These are phyloP conservation scores for Penicillium angulare DNA, from an alignment of 495 filamentous ascomycete genomes.

Conservation along the genomic window DNA sequence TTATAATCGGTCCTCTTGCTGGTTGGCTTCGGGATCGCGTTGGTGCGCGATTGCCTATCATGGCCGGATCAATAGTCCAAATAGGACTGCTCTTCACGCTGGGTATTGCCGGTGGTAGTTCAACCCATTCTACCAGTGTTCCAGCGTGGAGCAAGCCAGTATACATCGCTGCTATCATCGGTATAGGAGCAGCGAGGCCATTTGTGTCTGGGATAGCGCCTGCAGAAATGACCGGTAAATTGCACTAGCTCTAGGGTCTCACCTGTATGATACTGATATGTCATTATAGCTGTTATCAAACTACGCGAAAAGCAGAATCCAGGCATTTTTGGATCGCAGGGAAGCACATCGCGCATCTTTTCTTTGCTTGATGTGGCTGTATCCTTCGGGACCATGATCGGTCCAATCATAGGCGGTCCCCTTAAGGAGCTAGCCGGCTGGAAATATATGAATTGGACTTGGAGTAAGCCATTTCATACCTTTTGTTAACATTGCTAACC, in stretches of 20 bases:
- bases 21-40: constrained; percentile 5
- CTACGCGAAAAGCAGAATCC: constrained; percentile 1
- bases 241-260: not conserved
- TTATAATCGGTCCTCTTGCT: not conserved
- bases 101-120: not conserved
- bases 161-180: not conserved
- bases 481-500: too few species aligned
- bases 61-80: not conserved
- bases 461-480: too few species aligned
- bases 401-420: too few species aligned
- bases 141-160: not conserved
- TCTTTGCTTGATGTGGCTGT: constrained; percentile 21
- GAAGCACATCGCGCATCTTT: constrained; percentile 22
- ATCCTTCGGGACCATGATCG: not conserved
- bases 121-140: not conserved
- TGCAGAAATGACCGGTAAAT: constrained; percentile 2
- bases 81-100: not conserved
- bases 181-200: constrained; percentile 1
- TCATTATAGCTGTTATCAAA: constrained; percentile 3
- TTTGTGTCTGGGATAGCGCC: constrained; percentile 8
- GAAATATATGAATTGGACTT: too few species aligned
- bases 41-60: not conserved
- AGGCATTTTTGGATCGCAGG: constrained; percentile 14
- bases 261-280: not conserved
- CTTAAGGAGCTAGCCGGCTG: too few species aligned